These are phyloP conservation scores for Gossypium aridum DNA, from an alignment of 441 rosid genomes.

Conservation along the genomic window DNA sequence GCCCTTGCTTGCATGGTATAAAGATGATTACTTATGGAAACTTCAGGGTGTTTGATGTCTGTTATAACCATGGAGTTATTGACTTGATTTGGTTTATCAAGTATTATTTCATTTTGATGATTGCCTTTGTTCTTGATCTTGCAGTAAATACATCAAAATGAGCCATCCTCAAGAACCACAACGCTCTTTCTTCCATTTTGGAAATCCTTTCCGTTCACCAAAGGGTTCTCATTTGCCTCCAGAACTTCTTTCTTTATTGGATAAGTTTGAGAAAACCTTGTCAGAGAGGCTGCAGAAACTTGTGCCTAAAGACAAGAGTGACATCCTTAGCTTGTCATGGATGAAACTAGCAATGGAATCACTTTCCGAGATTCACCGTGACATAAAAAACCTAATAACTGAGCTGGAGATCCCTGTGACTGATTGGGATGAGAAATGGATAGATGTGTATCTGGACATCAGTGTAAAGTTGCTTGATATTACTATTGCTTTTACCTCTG, in stretches of 20 bases:
- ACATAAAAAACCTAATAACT: constrained; percentile 60
- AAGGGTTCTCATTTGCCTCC: constrained; percentile 58
- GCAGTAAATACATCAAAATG: constrained; percentile 50
- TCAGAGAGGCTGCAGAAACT: constrained; percentile 55
- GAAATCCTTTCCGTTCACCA: constrained; percentile 79
- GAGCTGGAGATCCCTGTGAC: constrained; percentile 72
- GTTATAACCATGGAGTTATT: not conserved
- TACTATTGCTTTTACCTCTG: constrained; percentile 71
- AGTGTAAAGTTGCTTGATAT: constrained; percentile 85
- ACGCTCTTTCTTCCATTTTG: constrained; percentile 69
- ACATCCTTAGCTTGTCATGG: constrained; percentile 72
- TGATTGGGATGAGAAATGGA: constrained; percentile 93
- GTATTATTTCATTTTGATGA: not conserved
- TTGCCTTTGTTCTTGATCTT: not conserved
- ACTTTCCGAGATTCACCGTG: constrained; percentile 64
- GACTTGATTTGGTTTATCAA: not conserved
- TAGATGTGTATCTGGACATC: constrained; percentile 78
- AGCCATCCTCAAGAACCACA: constrained; percentile 76
- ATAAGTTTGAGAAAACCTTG: constrained; percentile 56
- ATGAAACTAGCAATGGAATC: constrained; percentile 73
- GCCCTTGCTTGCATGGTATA: not conserved
- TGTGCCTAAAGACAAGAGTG: constrained; percentile 44
- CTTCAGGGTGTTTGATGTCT: not conserved
- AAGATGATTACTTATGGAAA: not conserved
- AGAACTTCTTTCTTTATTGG: constrained; percentile 43